These are phyloP conservation scores for Malassezia equina DNA, from an alignment of 1,284 basidiomycete species.

Conservation along the genomic window DNA sequence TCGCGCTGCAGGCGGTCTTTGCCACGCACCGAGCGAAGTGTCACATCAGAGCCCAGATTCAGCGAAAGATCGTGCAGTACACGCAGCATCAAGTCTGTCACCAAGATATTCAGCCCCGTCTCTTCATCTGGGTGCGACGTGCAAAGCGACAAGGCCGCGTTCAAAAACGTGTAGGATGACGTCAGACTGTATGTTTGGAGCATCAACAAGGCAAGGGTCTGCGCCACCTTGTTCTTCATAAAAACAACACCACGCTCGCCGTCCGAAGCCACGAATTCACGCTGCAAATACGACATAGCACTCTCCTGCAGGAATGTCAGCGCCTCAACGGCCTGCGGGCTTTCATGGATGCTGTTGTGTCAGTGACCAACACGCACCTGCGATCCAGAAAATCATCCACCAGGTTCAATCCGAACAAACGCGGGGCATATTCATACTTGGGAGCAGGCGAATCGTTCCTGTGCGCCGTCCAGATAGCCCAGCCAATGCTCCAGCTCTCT, in stretches of 20 bases:
- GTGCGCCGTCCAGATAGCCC: constrained; percentile 39
- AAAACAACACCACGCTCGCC: constrained; percentile 47
- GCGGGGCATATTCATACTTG: constrained; percentile 63
- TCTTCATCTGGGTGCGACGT: constrained; percentile 56
- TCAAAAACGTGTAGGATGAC: constrained; percentile 66
- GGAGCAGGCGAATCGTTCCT: constrained; percentile 55
- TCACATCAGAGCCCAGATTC: constrained; percentile 43
- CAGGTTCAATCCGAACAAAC: constrained; percentile 75
- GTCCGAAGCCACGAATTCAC: constrained; percentile 34
- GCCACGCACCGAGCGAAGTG: constrained; percentile 36
- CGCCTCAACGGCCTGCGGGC: constrained; percentile 26
- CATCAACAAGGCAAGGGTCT: constrained; percentile 90
- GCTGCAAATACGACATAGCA: constrained; percentile 34
- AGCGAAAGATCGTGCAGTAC: constrained; percentile 45
- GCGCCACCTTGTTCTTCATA: constrained; percentile 92
- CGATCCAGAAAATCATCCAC: constrained; percentile 75
- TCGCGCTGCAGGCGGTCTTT: constrained; percentile 43
- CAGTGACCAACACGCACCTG: constrained; percentile 55
- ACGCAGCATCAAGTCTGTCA: constrained; percentile 55
- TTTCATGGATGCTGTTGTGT: constrained; percentile 1
- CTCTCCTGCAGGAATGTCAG: constrained; percentile 40
- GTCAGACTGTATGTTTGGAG: constrained; percentile 79
- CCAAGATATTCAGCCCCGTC: constrained; percentile 85
- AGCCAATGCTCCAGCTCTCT: constrained; percentile 60
- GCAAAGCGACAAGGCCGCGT: constrained; percentile 44